Evolutionary conservation across 257 asterid genomes (phyloP).

Genomic region (Gardenia jasminoides): DNA sequence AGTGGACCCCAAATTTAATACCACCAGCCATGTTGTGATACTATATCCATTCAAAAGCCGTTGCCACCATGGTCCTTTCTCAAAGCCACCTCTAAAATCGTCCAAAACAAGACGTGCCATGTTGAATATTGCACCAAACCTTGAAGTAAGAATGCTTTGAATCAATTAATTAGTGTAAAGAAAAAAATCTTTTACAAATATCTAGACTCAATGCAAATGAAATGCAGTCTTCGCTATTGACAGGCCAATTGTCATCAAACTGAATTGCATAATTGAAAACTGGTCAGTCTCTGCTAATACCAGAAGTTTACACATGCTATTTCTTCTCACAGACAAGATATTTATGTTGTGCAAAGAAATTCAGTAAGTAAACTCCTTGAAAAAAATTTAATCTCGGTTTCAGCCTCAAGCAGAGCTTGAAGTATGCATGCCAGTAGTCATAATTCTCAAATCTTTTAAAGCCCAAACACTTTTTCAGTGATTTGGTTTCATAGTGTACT

Average conservation of each 20-base stretch:
- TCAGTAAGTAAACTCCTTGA: neutral
- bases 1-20: constrained; percentile 88
- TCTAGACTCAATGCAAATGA: neutral
- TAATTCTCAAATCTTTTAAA: neutral
- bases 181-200: neutral
- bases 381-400: neutral
- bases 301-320: neutral
- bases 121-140: constrained; percentile 94
- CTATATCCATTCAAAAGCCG: constrained; percentile 78
- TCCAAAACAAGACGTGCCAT: constrained; percentile 74
- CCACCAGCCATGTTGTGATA: constrained; percentile 90
- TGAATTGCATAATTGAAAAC: neutral
- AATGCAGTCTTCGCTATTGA: neutral
- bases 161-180: constrained; percentile 17
- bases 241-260: constrained; percentile 5
- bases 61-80: constrained; percentile 96
- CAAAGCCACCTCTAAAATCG: constrained; percentile 89
- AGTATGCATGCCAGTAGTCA: neutral
- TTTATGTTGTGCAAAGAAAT: neutral
- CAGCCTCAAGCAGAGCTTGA: neutral
- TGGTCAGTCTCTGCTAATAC: neutral
- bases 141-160: constrained; percentile 32
- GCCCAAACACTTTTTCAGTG: neutral
- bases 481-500: neutral
- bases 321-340: neutral